Percentiles rank a stretch among this genome's conserved stretches.
These are phyloP conservation scores for Tolypocladium tundrense DNA, from an alignment of 2,329 filamentous ascomycete species.

Conservation along the genomic window DNA sequence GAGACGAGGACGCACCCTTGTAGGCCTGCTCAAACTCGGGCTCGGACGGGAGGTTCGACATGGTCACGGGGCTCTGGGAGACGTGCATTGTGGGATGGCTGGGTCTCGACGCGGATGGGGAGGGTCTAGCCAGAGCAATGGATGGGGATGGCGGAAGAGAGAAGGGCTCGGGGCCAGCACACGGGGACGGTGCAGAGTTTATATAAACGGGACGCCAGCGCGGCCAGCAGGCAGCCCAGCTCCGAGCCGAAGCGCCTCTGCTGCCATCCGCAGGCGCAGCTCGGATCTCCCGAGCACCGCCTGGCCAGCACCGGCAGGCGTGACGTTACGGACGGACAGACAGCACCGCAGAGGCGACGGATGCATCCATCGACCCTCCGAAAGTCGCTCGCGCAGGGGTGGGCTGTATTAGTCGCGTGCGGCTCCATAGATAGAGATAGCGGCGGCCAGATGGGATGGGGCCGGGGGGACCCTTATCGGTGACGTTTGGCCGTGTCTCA, in stretches of 20 bases:
- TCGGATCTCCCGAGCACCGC: background rate
- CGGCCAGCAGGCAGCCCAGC: background rate
- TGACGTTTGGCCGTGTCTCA: background rate
- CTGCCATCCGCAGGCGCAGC: background rate
- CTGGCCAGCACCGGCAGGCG: background rate
- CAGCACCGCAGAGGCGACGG: background rate
- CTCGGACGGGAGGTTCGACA: constrained; percentile 80
- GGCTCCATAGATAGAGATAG: background rate
- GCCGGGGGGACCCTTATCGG: background rate
- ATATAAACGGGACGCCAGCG: background rate
- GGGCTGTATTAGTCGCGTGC: background rate
- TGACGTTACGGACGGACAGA: background rate
- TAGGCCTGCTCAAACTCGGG: constrained; percentile 99
- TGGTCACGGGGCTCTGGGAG: constrained; percentile 27
- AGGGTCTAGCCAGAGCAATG: background rate
- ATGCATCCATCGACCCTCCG: background rate
- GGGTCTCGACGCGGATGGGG: background rate
- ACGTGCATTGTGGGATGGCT: background rate
- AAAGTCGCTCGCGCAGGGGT: background rate
- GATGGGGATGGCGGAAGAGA: background rate
- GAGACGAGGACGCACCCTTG: constrained; percentile 53
- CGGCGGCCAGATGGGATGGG: too few relatives aligned
- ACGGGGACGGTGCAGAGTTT: background rate
- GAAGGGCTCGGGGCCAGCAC: background rate
- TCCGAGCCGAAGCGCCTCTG: background rate